Base-by-base conservation (phyloP, 495 filamentous ascomycete species). In the Sordaria brevicollis region DNA sequence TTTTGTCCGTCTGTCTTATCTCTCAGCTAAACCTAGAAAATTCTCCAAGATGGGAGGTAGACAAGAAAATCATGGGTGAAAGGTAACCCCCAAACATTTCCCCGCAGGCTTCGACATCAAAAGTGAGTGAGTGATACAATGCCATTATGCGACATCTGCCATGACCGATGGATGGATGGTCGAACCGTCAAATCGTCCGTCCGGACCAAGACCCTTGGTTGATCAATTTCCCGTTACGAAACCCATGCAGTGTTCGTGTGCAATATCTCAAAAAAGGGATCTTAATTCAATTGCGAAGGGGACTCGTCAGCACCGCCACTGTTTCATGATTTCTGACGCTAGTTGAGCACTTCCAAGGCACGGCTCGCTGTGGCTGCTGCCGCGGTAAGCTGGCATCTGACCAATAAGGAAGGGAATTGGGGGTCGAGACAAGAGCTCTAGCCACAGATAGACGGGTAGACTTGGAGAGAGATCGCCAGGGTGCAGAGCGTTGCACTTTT, bases 141-240 rank as follows among this genome's bases (percentile, higher is more conserved):
- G 11, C 21, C 29, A 31, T 31, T 29, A n/a, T n/a, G n/a, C n/a
- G n/a, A 6, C 49, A 17, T 57, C 49, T n/a, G n/a, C 21, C 11
- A 36, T n/a, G n/a, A n/a, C n/a, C n/a, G n/a, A n/a, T n/a, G n/a
- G n/a, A n/a, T n/a, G n/a, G n/a, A 29, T 54, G 10, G 43, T 31
- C 49, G 21, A 49, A 49, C 21, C 19, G 19, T 49, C n/a, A n/a
- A n/a, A n/a, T n/a, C n/a, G n/a, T n/a, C 19, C n/a, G 25, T 17
- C n/a, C 33, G 13, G 25, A 15, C 37, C 37, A 67, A 69, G 34
- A 71, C 68, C 69, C 71, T 72, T 70, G 67, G 74, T 37, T 57
- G 70, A 76, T 75, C 73, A 75, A 75, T 75, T 78, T 43, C 68
- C 71, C 68, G 19, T 67, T 69, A n/a, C 35, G 19, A n/a, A 65